phyloP scores from a whole-genome alignment of 2,329 filamentous ascomycete genomes.

The Alternaria hordeiaustralica region DNA sequence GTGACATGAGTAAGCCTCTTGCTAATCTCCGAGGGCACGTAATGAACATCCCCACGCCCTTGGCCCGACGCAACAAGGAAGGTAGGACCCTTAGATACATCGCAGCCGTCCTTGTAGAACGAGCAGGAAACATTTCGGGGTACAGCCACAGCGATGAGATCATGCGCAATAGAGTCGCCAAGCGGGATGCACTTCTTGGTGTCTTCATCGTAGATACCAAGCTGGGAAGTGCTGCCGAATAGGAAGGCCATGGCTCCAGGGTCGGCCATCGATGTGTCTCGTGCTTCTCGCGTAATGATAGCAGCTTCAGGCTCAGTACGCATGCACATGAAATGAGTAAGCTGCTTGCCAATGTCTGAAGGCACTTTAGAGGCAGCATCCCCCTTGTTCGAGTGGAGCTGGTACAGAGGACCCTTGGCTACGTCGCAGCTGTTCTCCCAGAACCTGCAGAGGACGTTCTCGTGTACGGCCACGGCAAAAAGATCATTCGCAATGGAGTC shows the following conservation, averaged over 20 bases:
- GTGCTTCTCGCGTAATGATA: neutral
- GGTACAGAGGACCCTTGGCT: neutral
- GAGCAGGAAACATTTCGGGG: neutral
- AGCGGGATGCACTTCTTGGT: neutral
- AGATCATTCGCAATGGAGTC: neutral
- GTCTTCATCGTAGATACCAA: neutral
- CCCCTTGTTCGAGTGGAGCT: neutral
- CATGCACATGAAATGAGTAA: neutral
- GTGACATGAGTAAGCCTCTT: neutral
- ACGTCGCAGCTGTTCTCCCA: neutral
- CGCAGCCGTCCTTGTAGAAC: neutral
- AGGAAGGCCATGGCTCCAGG: neutral
- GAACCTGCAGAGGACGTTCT: neutral
- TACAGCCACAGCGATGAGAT: neutral
- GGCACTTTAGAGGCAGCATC: neutral
- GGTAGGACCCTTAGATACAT: neutral
- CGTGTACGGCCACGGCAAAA: neutral
- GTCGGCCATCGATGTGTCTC: neutral
- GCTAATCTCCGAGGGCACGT: neutral
- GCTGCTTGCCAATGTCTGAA: neutral
- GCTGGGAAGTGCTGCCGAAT: neutral
- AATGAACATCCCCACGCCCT: neutral
- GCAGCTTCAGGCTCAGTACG: neutral
- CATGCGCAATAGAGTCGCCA: neutral
- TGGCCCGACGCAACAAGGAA: neutral